These are phyloP conservation scores for Cladorrhinum sp. DNA, from an alignment of 2,329 filamentous ascomycete genomes.

Conservation along the genomic window DNA sequence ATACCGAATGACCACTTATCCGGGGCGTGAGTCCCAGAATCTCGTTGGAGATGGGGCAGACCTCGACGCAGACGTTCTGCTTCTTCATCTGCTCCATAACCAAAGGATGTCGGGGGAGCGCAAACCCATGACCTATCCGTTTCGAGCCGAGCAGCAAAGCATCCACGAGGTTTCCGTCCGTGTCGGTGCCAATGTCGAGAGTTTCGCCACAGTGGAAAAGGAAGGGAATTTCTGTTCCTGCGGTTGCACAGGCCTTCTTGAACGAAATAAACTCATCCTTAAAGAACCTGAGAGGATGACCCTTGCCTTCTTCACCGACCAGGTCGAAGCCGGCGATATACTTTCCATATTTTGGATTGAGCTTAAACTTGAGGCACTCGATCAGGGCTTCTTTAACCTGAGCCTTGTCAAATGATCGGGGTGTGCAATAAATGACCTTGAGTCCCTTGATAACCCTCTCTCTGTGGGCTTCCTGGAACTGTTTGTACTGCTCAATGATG, in stretches of 20 bases:
- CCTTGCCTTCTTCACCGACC: constrained; percentile 64
- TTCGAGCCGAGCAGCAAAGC: constrained; percentile 63
- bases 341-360: constrained; percentile 43
- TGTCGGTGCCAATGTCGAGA: constrained; percentile 60
- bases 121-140: constrained; percentile 72
- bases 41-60: constrained; percentile 77
- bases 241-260: constrained; percentile 45
- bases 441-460: constrained; percentile 56
- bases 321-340: constrained; percentile 70
- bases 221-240: constrained; percentile 61
- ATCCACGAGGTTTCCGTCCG: constrained; percentile 67
- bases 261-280: constrained; percentile 56
- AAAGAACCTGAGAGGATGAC: constrained; percentile 56
- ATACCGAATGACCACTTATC: constrained; percentile 64
- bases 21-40: constrained; percentile 66
- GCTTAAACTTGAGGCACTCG: constrained; percentile 62
- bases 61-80: constrained; percentile 66
- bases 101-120: constrained; percentile 62
- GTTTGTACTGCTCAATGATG: constrained; percentile 53
- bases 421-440: constrained; percentile 71
- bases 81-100: constrained; percentile 65
- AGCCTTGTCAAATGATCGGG: constrained; percentile 52
- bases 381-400: constrained; percentile 52
- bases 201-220: constrained; percentile 77
- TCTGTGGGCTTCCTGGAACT: constrained; percentile 40